Conservation (phyloP, 202 grass and related monocot species). For the Alloteropsis angusta region DNA sequence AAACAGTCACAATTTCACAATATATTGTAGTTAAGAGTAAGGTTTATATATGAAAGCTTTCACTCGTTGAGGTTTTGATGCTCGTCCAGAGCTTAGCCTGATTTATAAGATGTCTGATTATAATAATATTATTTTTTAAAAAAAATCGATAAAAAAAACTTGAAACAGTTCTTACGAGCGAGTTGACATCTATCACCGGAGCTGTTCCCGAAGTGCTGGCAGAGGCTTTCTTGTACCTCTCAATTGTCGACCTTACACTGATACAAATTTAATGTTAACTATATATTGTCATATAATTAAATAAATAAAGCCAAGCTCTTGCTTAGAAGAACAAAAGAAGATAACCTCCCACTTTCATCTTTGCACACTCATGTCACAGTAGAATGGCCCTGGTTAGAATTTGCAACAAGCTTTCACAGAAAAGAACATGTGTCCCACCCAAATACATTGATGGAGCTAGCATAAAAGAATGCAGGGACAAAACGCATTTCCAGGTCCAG, state of each 20-base stretch:
- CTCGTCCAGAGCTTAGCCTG: not conserved
- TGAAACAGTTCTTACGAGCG: slow-evolving; percentile 35
- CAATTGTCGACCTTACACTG: slow-evolving; percentile 70
- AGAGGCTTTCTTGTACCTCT: slow-evolving; percentile 83
- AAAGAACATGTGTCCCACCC: too few relatives aligned
- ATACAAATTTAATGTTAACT: not conserved
- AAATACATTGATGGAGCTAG: not conserved
- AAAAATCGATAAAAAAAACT: not conserved
- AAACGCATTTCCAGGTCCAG: not conserved
- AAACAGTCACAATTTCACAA: not conserved
- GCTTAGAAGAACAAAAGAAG: not conserved
- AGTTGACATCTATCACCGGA: slow-evolving; percentile 58
- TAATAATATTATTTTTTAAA: not conserved
- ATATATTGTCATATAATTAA: not conserved
- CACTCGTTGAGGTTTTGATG: not conserved
- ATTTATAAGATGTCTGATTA: not conserved
- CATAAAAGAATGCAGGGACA: not conserved
- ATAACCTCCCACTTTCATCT: not conserved
- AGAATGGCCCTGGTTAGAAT: not conserved
- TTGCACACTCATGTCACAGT: not conserved
- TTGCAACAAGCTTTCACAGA: not conserved
- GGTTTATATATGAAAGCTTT: not conserved
- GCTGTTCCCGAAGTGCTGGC: slow-evolving; percentile 53
- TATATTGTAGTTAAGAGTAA: not conserved
- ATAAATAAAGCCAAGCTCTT: not conserved